Conservation (phyloP, 2,329 filamentous ascomycete species). For the Anthostomella pinea region DNA sequence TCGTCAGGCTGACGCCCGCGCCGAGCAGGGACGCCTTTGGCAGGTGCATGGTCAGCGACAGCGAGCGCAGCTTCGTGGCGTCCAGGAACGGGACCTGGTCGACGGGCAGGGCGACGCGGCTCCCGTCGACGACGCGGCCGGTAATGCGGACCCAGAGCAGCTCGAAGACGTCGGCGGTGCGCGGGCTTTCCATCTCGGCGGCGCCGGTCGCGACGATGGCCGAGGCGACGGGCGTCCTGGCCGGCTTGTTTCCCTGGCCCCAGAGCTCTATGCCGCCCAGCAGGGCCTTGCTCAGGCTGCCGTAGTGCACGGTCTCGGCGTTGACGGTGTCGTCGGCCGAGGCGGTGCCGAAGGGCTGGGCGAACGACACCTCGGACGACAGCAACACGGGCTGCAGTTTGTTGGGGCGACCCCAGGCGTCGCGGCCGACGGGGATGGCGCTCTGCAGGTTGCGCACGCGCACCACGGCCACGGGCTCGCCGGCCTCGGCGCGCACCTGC, state of each 20-base stretch:
- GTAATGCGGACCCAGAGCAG: conserved; percentile 38
- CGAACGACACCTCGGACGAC: conserved; percentile 58
- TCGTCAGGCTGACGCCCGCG: conserved; percentile 53
- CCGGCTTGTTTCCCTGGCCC: conserved; percentile 4
- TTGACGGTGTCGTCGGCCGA: conserved; percentile 59
- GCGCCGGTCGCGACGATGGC: conserved; percentile 33
- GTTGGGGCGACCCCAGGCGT: conserved; percentile 64
- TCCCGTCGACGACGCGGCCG: conserved; percentile 33
- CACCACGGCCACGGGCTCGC: conserved; percentile 51
- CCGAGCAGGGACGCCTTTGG: conserved; percentile 70
- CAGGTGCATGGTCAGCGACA: conserved; percentile 54
- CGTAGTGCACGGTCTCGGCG: conserved; percentile 74
- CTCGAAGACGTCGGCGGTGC: conserved; percentile 34
- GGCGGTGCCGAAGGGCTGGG: conserved; percentile 53
- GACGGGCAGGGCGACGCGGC: conserved; percentile 25
- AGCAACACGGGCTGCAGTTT: conserved; percentile 62
- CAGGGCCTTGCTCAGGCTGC: conserved; percentile 64
- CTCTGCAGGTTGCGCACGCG: conserved; percentile 61
- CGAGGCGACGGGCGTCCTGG: conserved; percentile 18
- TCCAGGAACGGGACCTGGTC: conserved; percentile 36
- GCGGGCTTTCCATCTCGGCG: conserved; percentile 12
- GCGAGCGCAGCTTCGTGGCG: conserved; percentile 37
- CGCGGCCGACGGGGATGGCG: conserved; percentile 53
- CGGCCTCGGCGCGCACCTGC: conserved; percentile 37
- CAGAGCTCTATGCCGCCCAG: conserved; percentile 43